These are phyloP conservation scores for Magnolia kwangsiensis DNA, from an alignment of 164 flowering plant species.

Conservation along the genomic window DNA sequence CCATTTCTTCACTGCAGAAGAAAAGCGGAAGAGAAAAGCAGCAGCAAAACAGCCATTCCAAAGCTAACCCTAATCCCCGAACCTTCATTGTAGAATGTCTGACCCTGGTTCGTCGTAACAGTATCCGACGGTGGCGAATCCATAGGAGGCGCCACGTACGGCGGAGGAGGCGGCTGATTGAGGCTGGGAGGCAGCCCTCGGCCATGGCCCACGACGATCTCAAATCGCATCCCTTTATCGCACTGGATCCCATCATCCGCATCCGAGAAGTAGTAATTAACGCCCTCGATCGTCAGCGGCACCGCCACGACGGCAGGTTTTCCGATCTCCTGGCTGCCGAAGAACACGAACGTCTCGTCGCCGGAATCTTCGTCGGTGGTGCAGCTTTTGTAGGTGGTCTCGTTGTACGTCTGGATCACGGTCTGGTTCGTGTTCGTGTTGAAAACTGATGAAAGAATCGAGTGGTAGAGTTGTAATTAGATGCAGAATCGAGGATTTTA, in stretches of 20 bases:
- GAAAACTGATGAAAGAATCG: slow-evolving; percentile 50
- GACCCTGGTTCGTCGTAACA: slow-evolving; percentile 1
- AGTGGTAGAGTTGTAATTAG: background rate
- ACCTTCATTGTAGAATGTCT: background rate
- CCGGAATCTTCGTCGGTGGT: slow-evolving; percentile 35
- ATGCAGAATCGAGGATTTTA: background rate
- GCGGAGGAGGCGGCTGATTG: slow-evolving; percentile 84
- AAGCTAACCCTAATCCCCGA: background rate
- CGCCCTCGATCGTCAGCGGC: slow-evolving; percentile 52
- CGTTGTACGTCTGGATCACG: slow-evolving; percentile 80
- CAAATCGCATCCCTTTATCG: slow-evolving; percentile 60
- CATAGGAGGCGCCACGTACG: slow-evolving; percentile 31
- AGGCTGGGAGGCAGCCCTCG: slow-evolving; percentile 78
- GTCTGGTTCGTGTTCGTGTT: slow-evolving; percentile 63
- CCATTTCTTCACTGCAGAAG: background rate
- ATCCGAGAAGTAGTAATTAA: slow-evolving; percentile 72
- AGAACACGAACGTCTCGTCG: slow-evolving; percentile 44
- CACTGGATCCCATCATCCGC: slow-evolving; percentile 67
- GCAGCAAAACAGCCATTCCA: background rate
- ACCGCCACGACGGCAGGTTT: slow-evolving; percentile 36
- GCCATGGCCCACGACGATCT: slow-evolving; percentile 56
- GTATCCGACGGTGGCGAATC: slow-evolving; percentile 23
- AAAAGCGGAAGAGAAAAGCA: background rate
- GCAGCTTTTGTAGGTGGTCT: slow-evolving; percentile 57
- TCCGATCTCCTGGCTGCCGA: slow-evolving; percentile 32